phyloP scores from a whole-genome alignment of 345 rosid species.

The Hibiscus tridactylites region DNA sequence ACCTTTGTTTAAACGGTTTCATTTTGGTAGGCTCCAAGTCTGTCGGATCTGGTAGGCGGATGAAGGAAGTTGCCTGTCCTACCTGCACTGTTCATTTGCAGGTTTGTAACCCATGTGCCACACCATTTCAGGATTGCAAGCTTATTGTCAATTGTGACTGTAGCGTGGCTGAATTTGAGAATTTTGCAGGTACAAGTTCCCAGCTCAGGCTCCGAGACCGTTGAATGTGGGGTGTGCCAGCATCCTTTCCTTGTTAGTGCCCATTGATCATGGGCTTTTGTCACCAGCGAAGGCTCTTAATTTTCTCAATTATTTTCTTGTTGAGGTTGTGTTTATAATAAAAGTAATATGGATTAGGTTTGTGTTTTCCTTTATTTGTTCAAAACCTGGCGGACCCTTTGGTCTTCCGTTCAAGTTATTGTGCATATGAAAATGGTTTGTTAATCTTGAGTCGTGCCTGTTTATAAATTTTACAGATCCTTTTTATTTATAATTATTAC shows the following conservation, averaged over 20 bases:
- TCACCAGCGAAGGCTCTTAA: neutral
- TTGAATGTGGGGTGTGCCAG: conserved; percentile 99
- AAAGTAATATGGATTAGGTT: conserved; percentile 10
- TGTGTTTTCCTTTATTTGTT: conserved; percentile 13
- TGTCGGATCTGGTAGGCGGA: conserved; percentile 69
- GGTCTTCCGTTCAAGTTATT: neutral
- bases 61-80: conserved; percentile 97
- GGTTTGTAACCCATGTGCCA: conserved; percentile 31
- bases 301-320: neutral
- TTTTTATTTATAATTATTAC: neutral
- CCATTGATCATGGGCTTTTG: conserved; percentile 28
- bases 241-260: conserved; percentile 93
- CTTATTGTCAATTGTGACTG: neutral
- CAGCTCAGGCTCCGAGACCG: conserved; percentile 91
- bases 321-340: conserved; percentile 9
- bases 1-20: neutral
- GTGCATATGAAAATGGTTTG: conserved; percentile 1
- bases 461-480: conserved; percentile 3
- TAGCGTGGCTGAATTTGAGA: neutral
- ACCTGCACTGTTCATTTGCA: conserved; percentile 96
- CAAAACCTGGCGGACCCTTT: neutral
- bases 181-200: conserved; percentile 91
- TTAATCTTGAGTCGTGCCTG: neutral
- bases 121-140: neutral
- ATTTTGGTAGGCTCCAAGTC: conserved; percentile 47